phyloP scores from a whole-genome alignment of 352 stramenopile genomes.

The Globisporangium middletonii region DNA sequence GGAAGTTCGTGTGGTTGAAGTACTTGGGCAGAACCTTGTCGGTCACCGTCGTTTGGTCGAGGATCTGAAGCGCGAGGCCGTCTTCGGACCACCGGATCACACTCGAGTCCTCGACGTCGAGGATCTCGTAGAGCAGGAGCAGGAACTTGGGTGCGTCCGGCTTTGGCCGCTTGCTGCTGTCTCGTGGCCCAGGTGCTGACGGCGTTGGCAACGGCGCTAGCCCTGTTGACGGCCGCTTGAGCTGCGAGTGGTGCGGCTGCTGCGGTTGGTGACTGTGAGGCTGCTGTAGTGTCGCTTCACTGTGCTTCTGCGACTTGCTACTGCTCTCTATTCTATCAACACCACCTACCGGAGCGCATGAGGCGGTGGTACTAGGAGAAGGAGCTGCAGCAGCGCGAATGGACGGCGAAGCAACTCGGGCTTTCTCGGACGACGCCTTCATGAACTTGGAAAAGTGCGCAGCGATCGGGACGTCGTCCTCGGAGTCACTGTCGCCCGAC shows the following conservation, averaged over 20 bases:
- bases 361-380: not conserved
- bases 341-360: not conserved
- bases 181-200: not conserved
- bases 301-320: not conserved
- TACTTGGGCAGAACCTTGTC: conserved; percentile 79
- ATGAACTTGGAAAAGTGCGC: conserved; percentile 8
- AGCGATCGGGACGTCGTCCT: conserved; percentile 11
- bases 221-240: too few species aligned
- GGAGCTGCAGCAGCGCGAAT: not conserved
- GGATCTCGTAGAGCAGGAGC: conserved; percentile 46
- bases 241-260: too few species aligned
- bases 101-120: conserved; percentile 36
- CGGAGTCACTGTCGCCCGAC: conserved; percentile 7
- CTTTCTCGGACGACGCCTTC: conserved; percentile 8
- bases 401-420: not conserved
- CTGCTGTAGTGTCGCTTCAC: not conserved
- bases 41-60: conserved; percentile 43
- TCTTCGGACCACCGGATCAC: conserved; percentile 51
- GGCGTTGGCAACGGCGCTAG: not conserved
- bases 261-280: too few species aligned
- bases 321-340: conserved; percentile 9
- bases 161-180: conserved; percentile 23
- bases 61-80: conserved; percentile 38
- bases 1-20: conserved; percentile 88
- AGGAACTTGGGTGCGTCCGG: conserved; percentile 48